These are phyloP conservation scores for Stagonosporopsis rhizophila DNA, from an alignment of 2,329 filamentous ascomycete species.

Conservation along the genomic window DNA sequence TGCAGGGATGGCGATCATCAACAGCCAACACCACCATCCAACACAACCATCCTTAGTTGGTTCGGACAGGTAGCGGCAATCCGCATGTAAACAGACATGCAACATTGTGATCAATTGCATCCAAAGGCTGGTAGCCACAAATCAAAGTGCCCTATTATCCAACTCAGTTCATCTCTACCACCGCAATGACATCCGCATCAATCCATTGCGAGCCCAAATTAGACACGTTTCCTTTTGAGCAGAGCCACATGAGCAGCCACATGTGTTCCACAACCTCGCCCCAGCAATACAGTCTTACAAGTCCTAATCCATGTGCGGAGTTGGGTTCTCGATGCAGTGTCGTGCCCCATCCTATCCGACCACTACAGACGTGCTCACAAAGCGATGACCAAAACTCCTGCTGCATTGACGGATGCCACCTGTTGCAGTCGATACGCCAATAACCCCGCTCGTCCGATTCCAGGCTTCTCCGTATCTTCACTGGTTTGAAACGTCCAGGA, in stretches of 20 bases:
- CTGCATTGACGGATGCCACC: conserved; percentile 61
- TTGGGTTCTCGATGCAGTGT: conserved; percentile 56
- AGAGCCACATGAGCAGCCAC: conserved; percentile 77
- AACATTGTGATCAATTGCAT: too few species aligned
- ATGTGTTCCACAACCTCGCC: conserved; percentile 74
- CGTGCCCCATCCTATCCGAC: conserved; percentile 71
- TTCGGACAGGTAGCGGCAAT: background rate
- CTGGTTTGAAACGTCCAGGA: conserved; percentile 43
- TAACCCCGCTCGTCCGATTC: conserved; percentile 74
- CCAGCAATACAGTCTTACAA: conserved; percentile 77
- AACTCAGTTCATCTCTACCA: conserved; percentile 59
- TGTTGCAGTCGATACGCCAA: conserved; percentile 70
- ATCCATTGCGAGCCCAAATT: conserved; percentile 69
- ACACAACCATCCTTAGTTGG: background rate
- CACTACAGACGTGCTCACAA: conserved; percentile 64
- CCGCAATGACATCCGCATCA: conserved; percentile 64
- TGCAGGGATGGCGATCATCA: conserved; percentile 18
- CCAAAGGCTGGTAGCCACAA: too few species aligned
- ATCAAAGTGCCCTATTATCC: too few species aligned
- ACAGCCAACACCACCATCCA: too few species aligned
- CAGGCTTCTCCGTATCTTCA: conserved; percentile 56
- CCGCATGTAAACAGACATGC: background rate
- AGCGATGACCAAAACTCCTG: conserved; percentile 68
- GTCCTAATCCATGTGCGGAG: conserved; percentile 38
- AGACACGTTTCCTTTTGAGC: conserved; percentile 69